Conservation (phyloP, 371 early-diverging fungal genomes). For the Mortierella sp. region DNA sequence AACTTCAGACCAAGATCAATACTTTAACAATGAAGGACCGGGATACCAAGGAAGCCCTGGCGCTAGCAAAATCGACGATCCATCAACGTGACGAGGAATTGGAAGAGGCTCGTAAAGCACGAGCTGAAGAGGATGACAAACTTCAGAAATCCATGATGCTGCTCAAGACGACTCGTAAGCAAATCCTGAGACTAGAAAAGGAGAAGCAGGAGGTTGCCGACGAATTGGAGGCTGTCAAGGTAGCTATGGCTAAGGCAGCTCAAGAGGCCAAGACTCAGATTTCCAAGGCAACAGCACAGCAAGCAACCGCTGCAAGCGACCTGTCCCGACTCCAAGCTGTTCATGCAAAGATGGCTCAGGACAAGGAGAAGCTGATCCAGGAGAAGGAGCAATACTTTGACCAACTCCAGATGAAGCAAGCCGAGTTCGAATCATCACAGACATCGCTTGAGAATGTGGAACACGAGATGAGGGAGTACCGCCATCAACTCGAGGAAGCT, state of each 20-base stretch:
- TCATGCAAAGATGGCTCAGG: slow-evolving; percentile 56
- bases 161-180: slow-evolving; percentile 69
- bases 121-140: slow-evolving; percentile 66
- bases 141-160: slow-evolving; percentile 63
- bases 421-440: slow-evolving; percentile 80
- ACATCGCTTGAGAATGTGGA: slow-evolving; percentile 69
- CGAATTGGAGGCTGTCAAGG: slow-evolving; percentile 60
- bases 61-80: slow-evolving; percentile 64
- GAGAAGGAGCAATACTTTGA: slow-evolving; percentile 73
- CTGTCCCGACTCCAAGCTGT: slow-evolving; percentile 46
- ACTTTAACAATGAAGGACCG: slow-evolving; percentile 54
- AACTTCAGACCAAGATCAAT: slow-evolving; percentile 58
- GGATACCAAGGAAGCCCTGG: slow-evolving; percentile 67
- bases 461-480: slow-evolving; percentile 64
- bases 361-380: slow-evolving; percentile 61
- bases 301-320: slow-evolving; percentile 41
- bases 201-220: slow-evolving; percentile 68
- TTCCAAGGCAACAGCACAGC: slow-evolving; percentile 32
- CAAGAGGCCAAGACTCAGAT: slow-evolving; percentile 49
- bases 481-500: slow-evolving; percentile 64
- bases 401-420: slow-evolving; percentile 72
- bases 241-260: slow-evolving; percentile 30
- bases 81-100: slow-evolving; percentile 71
- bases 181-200: slow-evolving; percentile 68
- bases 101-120: slow-evolving; percentile 60